Evolutionary conservation across 2,329 filamentous ascomycete species (phyloP).

Genomic region (Aspergillus sp.): DNA sequence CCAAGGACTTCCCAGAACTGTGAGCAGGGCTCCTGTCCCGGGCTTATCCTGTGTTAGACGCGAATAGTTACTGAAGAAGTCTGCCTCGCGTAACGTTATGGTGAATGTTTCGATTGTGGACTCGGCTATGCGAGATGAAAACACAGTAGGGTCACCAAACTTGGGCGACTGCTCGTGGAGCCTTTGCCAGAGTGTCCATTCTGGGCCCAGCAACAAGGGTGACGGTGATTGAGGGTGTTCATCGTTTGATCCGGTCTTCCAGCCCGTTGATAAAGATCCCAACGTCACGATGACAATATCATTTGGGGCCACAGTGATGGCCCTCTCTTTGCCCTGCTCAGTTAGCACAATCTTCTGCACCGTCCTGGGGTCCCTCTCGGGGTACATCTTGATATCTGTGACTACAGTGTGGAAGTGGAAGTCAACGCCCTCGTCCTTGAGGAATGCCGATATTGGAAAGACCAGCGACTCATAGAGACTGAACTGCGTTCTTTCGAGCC

Average conservation of each 20-base stretch:
- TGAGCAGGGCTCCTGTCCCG: conserved; percentile 31
- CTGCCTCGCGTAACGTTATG: conserved; percentile 32
- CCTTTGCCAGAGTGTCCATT: conserved; percentile 30
- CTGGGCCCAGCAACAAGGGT: too few relatives aligned
- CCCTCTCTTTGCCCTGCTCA: conserved; percentile 19
- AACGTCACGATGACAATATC: conserved; percentile 40
- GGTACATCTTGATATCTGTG: conserved; percentile 19
- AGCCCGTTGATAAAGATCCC: conserved; percentile 13
- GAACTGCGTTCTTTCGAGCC: conserved; percentile 11
- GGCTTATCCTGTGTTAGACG: conserved; percentile 32
- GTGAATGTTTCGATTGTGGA: conserved; percentile 41
- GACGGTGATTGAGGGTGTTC: too few relatives aligned
- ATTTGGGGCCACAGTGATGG: conserved; percentile 23
- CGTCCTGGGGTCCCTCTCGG: conserved; percentile 21
- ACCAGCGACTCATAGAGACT: conserved; percentile 26
- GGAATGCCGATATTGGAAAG: conserved; percentile 19
- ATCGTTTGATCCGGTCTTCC: too few relatives aligned
- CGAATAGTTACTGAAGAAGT: conserved; percentile 23
- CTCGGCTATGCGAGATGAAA: conserved; percentile 23
- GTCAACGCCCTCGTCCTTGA: conserved; percentile 22
- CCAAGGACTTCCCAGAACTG: conserved; percentile 40
- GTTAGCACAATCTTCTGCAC: conserved; percentile 26
- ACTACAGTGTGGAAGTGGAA: conserved; percentile 22
- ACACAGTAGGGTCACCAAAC: neutral
- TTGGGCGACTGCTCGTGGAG: neutral